Evolutionary conservation across 202 grass and related monocot species (phyloP), one percentile per base, ranked within the genome.

Genomic region (Setaria italica): DNA sequence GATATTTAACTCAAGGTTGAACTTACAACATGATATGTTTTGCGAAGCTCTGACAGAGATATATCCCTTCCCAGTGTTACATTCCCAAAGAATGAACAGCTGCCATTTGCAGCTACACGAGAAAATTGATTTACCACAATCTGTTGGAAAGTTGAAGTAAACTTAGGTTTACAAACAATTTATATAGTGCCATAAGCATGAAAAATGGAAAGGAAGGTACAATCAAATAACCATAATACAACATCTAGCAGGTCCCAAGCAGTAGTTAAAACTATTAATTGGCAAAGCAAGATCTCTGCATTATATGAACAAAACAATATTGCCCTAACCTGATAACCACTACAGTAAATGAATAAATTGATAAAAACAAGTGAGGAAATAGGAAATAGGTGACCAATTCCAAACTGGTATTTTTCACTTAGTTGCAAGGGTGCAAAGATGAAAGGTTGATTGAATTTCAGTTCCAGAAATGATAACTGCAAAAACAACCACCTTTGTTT

Each of bases 91-190:
- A 95, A 96, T 64, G 90, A 92, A 72, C 91, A 99, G 49, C 90
- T 81, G 4, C 62, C 85, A 34, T 96, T 88, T 59, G 84, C 82
- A 89, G 96, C 91, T 87, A 94, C 90, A 83, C 90, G 91, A 99
- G 93, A 92, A 88, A 96, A 99, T 82, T 99, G 96, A 70, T 99
- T 95, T 85, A 99, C 91, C 82, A 99, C 93, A 86, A 99, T 94
- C 96, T 96, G 96, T 91, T 82, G 71, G 56, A 89, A 94, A 53
- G 45, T 90, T 80, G 77, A 72, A 47, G 58, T 72, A 74, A 62
- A 74, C 45, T 85, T 89, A 83, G 91, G 85, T 64, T 74, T 33
- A 79, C 29, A 62, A 82, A 85, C 12, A 82, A 86, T 70, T 37
- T 42, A 67, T 48, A 67, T 20, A 51, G 7, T 55, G 45, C 11